phyloP scores from a whole-genome alignment of 345 rosid genomes.

The Noccaea caerulescens region DNA sequence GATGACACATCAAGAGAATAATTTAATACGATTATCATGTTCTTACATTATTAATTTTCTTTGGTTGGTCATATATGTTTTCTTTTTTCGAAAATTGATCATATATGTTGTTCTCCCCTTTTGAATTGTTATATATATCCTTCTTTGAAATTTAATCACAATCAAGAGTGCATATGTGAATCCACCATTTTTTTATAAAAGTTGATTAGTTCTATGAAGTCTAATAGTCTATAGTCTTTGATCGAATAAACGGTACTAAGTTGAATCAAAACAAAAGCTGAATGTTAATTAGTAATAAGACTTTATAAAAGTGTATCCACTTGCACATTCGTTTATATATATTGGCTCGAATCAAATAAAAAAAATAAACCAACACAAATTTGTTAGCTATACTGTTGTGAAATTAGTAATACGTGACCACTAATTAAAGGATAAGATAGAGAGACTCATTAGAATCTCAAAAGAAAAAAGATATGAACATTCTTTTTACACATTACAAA shows the following conservation, averaged over 20 bases:
- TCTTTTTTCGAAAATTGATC: not conserved
- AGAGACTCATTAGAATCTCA: not conserved
- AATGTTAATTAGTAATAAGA: too few species aligned
- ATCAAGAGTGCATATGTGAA: not conserved
- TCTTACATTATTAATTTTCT: not conserved
- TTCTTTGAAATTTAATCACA: not conserved
- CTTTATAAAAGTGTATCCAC: too few species aligned
- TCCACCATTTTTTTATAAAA: not conserved
- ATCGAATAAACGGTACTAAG: too few species aligned
- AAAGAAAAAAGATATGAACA: not conserved
- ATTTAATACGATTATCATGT: not conserved
- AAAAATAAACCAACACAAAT: too few species aligned
- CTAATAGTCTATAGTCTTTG: too few species aligned
- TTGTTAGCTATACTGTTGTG: too few species aligned
- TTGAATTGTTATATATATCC: not conserved
- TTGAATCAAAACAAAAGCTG: too few species aligned
- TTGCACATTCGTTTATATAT: too few species aligned
- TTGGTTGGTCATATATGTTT: not conserved
- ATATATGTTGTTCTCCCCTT: not conserved
- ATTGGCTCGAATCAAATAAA: too few species aligned
- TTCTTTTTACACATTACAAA: constrained; percentile 9
- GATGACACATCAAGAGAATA: not conserved
- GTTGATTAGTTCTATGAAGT: too few species aligned
- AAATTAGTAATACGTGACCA: too few species aligned
- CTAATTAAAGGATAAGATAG: too few species aligned